phyloP scores from a whole-genome alignment of 192 early-diverging fungal species.

The Mortierella antarctica region DNA sequence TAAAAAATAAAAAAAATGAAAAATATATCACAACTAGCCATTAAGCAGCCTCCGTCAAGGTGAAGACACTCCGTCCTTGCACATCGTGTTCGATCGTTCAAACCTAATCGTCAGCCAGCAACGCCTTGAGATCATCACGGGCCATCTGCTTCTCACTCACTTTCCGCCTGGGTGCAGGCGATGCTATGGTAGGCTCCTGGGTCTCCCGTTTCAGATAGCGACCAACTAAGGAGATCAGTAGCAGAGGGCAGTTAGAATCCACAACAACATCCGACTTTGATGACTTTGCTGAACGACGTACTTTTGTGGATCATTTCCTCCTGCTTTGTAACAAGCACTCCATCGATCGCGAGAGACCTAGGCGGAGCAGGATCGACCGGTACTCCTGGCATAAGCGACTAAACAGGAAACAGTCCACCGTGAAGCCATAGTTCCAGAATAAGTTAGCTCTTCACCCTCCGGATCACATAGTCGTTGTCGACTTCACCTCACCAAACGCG shows the following conservation, averaged over 20 bases:
- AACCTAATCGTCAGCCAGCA: constrained; percentile 24
- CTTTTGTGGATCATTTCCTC: constrained; percentile 13
- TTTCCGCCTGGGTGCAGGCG: constrained; percentile 7
- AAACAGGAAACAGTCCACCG: neutral
- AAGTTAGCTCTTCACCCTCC: neutral
- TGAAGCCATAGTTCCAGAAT: neutral
- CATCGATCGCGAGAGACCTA: constrained; percentile 15
- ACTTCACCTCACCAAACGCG: neutral
- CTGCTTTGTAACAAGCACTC: constrained; percentile 16
- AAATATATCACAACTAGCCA: too few species aligned
- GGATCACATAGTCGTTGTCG: neutral
- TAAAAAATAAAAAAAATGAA: too few species aligned
- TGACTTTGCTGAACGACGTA: neutral
- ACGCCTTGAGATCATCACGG: constrained; percentile 18
- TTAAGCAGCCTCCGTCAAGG: too few species aligned
- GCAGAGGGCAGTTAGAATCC: neutral
- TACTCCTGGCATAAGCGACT: constrained; percentile 32
- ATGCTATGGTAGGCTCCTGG: neutral
- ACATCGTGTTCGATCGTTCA: neutral
- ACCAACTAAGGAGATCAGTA: constrained; percentile 1
- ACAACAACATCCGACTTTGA: neutral
- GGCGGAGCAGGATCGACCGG: neutral
- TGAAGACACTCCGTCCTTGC: neutral
- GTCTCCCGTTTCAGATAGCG: constrained; percentile 26
- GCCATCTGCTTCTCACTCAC: constrained; percentile 24